These are phyloP conservation scores for Coffea humblotiana DNA, from an alignment of 305 asterid species.

Conservation along the genomic window DNA sequence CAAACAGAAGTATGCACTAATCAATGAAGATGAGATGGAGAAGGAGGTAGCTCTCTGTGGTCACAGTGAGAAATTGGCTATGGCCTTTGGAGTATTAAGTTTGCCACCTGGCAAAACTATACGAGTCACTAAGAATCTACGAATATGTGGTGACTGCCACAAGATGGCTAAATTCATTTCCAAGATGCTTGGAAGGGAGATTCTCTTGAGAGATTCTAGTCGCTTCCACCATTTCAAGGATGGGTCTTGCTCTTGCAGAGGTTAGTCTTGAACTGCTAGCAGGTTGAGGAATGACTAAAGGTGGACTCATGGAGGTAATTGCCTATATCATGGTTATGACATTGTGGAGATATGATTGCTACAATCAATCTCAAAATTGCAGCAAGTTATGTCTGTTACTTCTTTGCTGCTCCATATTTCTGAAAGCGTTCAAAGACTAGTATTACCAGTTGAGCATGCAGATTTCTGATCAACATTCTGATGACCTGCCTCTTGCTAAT, in stretches of 20 bases:
- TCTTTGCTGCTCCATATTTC: not conserved
- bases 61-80: slow-evolving; percentile 31
- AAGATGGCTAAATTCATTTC: slow-evolving; percentile 26
- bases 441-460: not conserved
- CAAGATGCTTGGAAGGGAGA: slow-evolving; percentile 15
- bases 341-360: not conserved
- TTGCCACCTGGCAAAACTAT: slow-evolving; percentile 14
- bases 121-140: slow-evolving; percentile 24
- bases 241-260: slow-evolving; percentile 31
- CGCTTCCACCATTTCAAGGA: slow-evolving; percentile 32
- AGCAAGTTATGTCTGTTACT: not conserved
- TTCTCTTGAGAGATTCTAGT: slow-evolving; percentile 30
- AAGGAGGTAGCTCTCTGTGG: slow-evolving; percentile 17
- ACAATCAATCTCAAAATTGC: not conserved
- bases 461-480: not conserved
- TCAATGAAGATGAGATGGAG: slow-evolving; percentile 18
- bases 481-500: not conserved
- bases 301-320: not conserved
- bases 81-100: slow-evolving; percentile 28
- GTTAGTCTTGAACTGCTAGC: slow-evolving; percentile 14
- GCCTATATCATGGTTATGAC: not conserved
- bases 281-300: not conserved
- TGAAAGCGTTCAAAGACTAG: not conserved
- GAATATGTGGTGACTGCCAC: slow-evolving; percentile 14
- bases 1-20: slow-evolving; percentile 19